phyloP scores from a whole-genome alignment of 768 basidiomycete species.

The Mycena indigotica region DNA sequence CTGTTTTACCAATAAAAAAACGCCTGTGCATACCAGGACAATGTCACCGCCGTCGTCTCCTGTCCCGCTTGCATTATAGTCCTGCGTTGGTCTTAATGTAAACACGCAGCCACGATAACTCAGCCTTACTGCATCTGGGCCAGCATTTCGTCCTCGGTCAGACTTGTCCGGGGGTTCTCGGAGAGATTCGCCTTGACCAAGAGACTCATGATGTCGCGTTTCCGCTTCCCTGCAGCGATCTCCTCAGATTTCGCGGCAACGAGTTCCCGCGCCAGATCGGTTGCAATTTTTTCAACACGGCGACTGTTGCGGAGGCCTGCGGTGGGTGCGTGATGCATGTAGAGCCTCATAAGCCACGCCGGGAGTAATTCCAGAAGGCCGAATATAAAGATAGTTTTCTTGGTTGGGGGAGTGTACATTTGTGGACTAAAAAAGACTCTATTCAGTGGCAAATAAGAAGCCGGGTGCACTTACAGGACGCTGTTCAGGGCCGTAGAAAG shows the following conservation, averaged over 20 bases:
- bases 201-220: not conserved
- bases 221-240: constrained; percentile 46
- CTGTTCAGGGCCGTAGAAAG: constrained; percentile 9
- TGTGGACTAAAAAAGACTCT: not conserved
- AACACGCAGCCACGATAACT: not conserved
- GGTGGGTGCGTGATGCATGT: constrained; percentile 1
- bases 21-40: no score
- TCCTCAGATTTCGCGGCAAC: constrained; percentile 51
- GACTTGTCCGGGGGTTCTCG: constrained; percentile 17
- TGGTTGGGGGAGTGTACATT: constrained; percentile 1
- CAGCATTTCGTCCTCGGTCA: constrained; percentile 29
- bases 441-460: not conserved
- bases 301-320: not conserved
- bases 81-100: not conserved
- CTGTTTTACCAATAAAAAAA: no score
- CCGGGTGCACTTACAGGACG: constrained; percentile 5
- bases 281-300: constrained; percentile 30
- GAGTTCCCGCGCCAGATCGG: constrained; percentile 48
- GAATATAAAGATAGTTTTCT: constrained; percentile 2
- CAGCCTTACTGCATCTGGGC: constrained; percentile 39
- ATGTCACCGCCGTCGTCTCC: constrained; percentile 61
- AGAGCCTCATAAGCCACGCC: not conserved
- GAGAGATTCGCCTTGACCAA: constrained; percentile 28
- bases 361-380: constrained; percentile 10
- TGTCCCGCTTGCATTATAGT: constrained; percentile 15